Evolutionary conservation across 1,139 yeast species (phyloP).

Genomic region (Zygotorulaspora mrakii): DNA sequence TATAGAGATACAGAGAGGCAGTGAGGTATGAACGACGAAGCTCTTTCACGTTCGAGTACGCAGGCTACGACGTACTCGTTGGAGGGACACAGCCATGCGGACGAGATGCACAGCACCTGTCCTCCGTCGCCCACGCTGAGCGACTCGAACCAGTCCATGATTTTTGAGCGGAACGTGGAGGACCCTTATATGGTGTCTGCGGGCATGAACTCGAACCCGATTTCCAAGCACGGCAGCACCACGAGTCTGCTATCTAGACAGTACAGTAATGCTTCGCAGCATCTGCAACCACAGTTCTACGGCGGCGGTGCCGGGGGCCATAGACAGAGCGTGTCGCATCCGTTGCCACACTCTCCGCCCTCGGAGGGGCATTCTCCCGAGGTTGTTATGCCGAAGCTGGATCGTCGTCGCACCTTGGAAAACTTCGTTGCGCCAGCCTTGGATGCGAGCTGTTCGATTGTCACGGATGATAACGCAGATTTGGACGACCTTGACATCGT

Average conservation of each 20-base stretch:
- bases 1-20: no score
- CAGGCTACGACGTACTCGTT: slow-evolving; percentile 8
- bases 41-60: slow-evolving; percentile 10
- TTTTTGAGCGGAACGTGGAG: slow-evolving; percentile 63
- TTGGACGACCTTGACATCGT: slow-evolving; percentile 69
- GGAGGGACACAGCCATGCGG: neutral
- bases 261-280: slow-evolving; percentile 10
- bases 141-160: slow-evolving; percentile 33
- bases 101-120: slow-evolving; percentile 7
- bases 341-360: slow-evolving; percentile 14
- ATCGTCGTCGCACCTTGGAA: slow-evolving; percentile 51
- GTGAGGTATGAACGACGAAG: slow-evolving; percentile 1
- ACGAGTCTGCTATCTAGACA: slow-evolving; percentile 13
- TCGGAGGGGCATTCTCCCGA: slow-evolving; percentile 11
- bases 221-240: slow-evolving; percentile 15
- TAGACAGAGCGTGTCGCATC: slow-evolving; percentile 9
- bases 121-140: slow-evolving; percentile 18
- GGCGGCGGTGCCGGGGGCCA: slow-evolving; percentile 7
- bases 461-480: slow-evolving; percentile 54
- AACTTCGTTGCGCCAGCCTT: slow-evolving; percentile 80
- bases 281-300: slow-evolving; percentile 4
- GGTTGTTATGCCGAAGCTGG: slow-evolving; percentile 17
- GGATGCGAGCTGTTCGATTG: slow-evolving; percentile 69
- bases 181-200: slow-evolving; percentile 38
- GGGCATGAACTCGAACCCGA: slow-evolving; percentile 8